Percentiles rank a stretch among this genome's conserved stretches.
Conservation (phyloP, 2,329 filamentous ascomycete species). For the Aspergillus pseudoviridinutans region DNA sequence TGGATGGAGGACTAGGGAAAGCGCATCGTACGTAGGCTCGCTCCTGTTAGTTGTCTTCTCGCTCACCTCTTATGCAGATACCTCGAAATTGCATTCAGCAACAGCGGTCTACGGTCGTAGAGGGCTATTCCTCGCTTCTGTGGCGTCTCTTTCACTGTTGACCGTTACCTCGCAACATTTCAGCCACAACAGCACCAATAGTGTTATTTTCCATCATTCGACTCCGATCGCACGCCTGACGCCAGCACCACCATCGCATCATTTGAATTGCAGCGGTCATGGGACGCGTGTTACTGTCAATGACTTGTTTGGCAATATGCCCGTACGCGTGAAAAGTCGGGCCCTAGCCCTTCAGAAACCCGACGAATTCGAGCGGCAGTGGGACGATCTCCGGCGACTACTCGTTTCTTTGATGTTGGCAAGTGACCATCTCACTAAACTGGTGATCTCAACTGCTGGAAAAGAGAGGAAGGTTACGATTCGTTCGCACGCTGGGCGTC, state of each 20-base stretch:
- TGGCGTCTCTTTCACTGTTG: conserved; percentile 72
- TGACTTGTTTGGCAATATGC: conserved; percentile 85
- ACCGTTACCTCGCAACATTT: conserved; percentile 68
- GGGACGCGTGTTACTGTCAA: conserved; percentile 74
- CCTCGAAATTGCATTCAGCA: conserved; percentile 63
- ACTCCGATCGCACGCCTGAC: conserved; percentile 60
- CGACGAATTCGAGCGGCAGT: conserved; percentile 57
- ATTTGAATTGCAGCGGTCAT: conserved; percentile 53
- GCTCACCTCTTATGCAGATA: conserved; percentile 53
- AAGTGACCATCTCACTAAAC: conserved; percentile 55
- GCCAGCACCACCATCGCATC: conserved; percentile 58
- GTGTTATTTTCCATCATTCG: conserved; percentile 67
- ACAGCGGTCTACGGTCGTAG: conserved; percentile 58
- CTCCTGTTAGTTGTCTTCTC: neutral
- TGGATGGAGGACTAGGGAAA: conserved; percentile 67
- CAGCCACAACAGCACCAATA: conserved; percentile 50
- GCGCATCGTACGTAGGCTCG: conserved; percentile 56
- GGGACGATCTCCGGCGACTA: conserved; percentile 58
- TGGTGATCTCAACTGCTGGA: conserved; percentile 57
- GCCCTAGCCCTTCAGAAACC: conserved; percentile 51
- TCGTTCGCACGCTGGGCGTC: conserved; percentile 9
- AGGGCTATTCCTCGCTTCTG: conserved; percentile 72
- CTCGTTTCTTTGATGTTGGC: conserved; percentile 66
- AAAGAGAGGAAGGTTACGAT: conserved; percentile 36
- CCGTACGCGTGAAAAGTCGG: conserved; percentile 81